Conservation (phyloP, 306 rosid species). For the Parietaria judaica region DNA sequence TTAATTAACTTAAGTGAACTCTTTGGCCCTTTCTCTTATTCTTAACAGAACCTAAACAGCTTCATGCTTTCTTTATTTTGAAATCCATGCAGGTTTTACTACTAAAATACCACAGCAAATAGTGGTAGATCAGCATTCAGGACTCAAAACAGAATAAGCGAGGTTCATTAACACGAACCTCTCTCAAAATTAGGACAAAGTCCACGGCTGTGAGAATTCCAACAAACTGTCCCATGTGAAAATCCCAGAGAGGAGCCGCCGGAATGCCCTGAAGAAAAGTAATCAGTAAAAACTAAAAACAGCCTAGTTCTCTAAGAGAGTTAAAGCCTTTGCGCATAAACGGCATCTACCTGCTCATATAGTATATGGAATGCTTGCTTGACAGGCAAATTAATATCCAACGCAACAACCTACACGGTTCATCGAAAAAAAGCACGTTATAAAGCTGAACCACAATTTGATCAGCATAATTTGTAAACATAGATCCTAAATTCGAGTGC, state of each 20-base stretch:
- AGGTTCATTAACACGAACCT: conserved; percentile 45
- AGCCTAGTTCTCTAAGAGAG: not conserved
- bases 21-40: not conserved
- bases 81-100: conserved; percentile 10
- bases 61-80: conserved; percentile 5
- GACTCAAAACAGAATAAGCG: not conserved
- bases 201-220: conserved; percentile 79
- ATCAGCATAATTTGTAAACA: not conserved
- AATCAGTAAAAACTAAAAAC: conserved; percentile 23
- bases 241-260: conserved; percentile 76
- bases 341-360: conserved; percentile 58
- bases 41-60: too few relatives aligned
- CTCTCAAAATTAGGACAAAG: conserved; percentile 74
- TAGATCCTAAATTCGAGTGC: conserved; percentile 21
- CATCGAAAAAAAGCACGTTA: conserved; percentile 13
- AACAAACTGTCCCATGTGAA: conserved; percentile 42
- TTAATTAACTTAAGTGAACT: too few relatives aligned
- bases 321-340: not conserved
- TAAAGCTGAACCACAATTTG: conserved; percentile 6
- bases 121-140: conserved; percentile 2
- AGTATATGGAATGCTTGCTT: conserved; percentile 86
- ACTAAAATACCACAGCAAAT: conserved; percentile 14
- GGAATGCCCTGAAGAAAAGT: conserved; percentile 48
- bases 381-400: conserved; percentile 67
- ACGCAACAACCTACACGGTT: conserved; percentile 51